Evolutionary conservation across 129 eudicot genomes (phyloP).

Genomic region (Scalesia atractyloides): DNA sequence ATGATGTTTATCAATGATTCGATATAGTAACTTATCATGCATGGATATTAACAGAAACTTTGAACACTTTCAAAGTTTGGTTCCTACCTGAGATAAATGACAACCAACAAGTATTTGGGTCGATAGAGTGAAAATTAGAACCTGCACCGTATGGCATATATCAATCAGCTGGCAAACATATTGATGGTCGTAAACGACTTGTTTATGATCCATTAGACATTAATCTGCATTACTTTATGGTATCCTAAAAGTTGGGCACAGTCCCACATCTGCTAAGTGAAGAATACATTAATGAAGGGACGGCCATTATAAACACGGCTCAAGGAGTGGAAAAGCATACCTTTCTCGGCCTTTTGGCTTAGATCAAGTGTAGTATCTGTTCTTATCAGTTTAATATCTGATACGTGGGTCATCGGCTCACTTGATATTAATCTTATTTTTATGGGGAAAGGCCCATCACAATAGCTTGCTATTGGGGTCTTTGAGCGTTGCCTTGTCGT

Average conservation of each 20-base stretch:
- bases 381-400: conserved; percentile 52
- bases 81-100: conserved; percentile 58
- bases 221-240: no score
- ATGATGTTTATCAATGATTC: conserved; percentile 41
- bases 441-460: conserved; percentile 20
- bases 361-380: conserved; percentile 94
- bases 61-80: conserved; percentile 3
- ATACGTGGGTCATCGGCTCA: conserved; percentile 27
- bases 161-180: not conserved
- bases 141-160: conserved; percentile 39
- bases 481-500: conserved; percentile 14
- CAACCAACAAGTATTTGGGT: conserved; percentile 65
- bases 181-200: not conserved
- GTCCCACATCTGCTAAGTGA: no score
- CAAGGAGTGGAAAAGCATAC: conserved; percentile 37
- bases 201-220: not conserved
- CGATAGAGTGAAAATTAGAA: conserved; percentile 86
- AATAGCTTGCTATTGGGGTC: conserved; percentile 29
- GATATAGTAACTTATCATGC: conserved; percentile 9
- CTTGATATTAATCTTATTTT: conserved; percentile 30
- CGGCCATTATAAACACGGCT: no score
- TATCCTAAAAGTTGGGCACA: no score
- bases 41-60: conserved; percentile 14
- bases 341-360: conserved; percentile 96
- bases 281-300: no score